phyloP scores from a whole-genome alignment of 2,329 filamentous ascomycete species.

The Fusarium mundagurra region DNA sequence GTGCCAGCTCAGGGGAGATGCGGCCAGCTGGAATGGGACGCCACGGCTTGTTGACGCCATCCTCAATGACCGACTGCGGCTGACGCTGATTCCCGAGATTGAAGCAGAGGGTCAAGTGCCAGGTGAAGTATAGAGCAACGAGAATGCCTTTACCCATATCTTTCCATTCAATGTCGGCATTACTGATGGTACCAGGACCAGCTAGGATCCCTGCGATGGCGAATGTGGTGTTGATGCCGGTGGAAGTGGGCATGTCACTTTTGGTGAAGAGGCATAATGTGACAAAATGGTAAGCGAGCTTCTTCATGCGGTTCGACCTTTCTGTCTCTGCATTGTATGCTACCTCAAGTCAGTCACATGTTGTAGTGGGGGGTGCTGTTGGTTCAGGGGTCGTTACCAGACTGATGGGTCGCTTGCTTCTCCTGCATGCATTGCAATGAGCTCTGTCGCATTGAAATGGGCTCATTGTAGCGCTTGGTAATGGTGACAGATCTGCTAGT shows the following conservation, averaged over 20 bases:
- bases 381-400: slow-evolving; percentile 23
- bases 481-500: slow-evolving; percentile 9
- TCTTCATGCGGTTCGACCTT: background rate
- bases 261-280: slow-evolving; percentile 34
- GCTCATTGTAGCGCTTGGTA: slow-evolving; percentile 2
- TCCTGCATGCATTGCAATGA: background rate
- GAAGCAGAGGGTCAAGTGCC: slow-evolving; percentile 43
- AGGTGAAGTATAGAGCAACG: slow-evolving; percentile 34
- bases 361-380: background rate
- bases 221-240: slow-evolving; percentile 31
- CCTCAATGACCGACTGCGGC: slow-evolving; percentile 48
- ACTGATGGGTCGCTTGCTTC: slow-evolving; percentile 10
- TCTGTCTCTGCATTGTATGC: slow-evolving; percentile 6
- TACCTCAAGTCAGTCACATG: slow-evolving; percentile 22
- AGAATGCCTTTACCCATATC: slow-evolving; percentile 33
- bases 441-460: background rate
- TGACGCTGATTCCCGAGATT: slow-evolving; percentile 52
- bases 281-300: slow-evolving; percentile 24
- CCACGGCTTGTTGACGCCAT: slow-evolving; percentile 54
- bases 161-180: slow-evolving; percentile 16
- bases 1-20: slow-evolving; percentile 40
- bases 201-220: slow-evolving; percentile 29
- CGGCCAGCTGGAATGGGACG: slow-evolving; percentile 43
- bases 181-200: slow-evolving; percentile 21
- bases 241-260: slow-evolving; percentile 33